A percentile compares a stretch with the other conserved stretches of the same genome.
Evolutionary conservation across 2,329 filamentous ascomycete genomes (phyloP).

Genomic region (Aspergillus amoenus): DNA sequence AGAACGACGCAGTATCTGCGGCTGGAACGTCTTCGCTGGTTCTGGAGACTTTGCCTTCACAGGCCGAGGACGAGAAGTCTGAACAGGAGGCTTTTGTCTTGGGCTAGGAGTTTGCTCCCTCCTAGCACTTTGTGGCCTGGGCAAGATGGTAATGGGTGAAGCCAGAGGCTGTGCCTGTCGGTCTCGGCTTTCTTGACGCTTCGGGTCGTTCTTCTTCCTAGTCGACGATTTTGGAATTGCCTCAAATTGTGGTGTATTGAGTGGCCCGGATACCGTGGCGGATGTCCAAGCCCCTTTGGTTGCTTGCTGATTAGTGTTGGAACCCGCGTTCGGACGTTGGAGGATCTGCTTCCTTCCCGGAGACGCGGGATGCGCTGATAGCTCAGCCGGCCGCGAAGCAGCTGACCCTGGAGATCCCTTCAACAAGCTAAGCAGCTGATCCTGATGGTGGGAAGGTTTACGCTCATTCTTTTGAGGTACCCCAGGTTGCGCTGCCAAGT

Average conservation of each 20-base stretch:
- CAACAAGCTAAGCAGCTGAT: slow-evolving; percentile 36
- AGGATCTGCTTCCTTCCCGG: slow-evolving; percentile 34
- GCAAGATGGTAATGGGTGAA: slow-evolving; percentile 39
- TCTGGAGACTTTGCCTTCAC: slow-evolving; percentile 30
- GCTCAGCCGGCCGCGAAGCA: slow-evolving; percentile 43
- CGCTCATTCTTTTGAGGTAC: slow-evolving; percentile 15
- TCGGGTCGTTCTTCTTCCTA: slow-evolving; percentile 25
- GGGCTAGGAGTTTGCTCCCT: slow-evolving; percentile 22
- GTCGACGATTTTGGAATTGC: slow-evolving; percentile 25
- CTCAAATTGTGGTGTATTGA: slow-evolving; percentile 43
- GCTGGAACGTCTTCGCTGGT: slow-evolving; percentile 50
- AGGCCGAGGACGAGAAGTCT: slow-evolving; percentile 15
- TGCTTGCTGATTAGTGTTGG: slow-evolving; percentile 11
- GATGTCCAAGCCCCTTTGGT: slow-evolving; percentile 27
- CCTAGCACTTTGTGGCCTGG: slow-evolving; percentile 34
- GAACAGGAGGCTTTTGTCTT: slow-evolving; percentile 6
- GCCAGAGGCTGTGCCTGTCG: slow-evolving; percentile 24
- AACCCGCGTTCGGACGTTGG: slow-evolving; percentile 26
- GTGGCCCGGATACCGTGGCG: slow-evolving; percentile 42
- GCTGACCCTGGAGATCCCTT: slow-evolving; percentile 24
- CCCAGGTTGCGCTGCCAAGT: slow-evolving; percentile 17
- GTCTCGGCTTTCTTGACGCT: slow-evolving; percentile 23
- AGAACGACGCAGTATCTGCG: slow-evolving; percentile 54
- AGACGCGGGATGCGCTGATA: slow-evolving; percentile 46
- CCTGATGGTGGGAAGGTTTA: slow-evolving; percentile 38